Percentiles rank a stretch among this genome's conserved stretches.
Evolutionary conservation across 441 rosid species (phyloP).

Genomic region (Euphorbia celastroides): DNA sequence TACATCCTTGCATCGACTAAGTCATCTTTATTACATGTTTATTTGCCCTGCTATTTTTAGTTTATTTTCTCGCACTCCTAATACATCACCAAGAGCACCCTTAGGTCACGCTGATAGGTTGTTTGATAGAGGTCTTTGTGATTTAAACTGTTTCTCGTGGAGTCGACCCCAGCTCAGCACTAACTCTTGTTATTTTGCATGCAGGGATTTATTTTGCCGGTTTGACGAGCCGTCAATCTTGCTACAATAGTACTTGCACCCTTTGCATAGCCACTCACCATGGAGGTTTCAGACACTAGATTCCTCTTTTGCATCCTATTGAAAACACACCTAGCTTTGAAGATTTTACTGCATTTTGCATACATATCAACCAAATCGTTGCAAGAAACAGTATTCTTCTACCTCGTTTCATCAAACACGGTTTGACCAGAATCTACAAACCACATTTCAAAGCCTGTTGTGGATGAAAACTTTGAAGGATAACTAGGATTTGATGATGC

Average conservation of each 20-base stretch:
- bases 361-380: conserved; percentile 85
- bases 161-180: too few species aligned
- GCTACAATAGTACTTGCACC: conserved; percentile 53
- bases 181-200: too few species aligned
- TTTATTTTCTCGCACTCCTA: too few species aligned
- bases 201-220: too few species aligned
- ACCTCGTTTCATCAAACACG: background rate
- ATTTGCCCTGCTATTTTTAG: too few species aligned
- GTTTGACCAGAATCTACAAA: background rate
- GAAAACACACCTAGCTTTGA: conserved; percentile 55
- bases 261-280: conserved; percentile 72
- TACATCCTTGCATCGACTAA: too few species aligned
- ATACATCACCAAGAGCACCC: too few species aligned
- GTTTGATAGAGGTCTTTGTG: too few species aligned
- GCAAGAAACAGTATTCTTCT: conserved; percentile 7
- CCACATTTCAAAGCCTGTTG: background rate
- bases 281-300: conserved; percentile 62
- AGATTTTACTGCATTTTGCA: conserved; percentile 50
- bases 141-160: too few species aligned
- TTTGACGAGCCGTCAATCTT: conserved; percentile 49
- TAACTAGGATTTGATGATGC: conserved; percentile 42
- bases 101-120: too few species aligned
- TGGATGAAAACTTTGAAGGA: conserved; percentile 44
- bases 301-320: conserved; percentile 51
- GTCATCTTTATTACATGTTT: too few species aligned